Base-by-base conservation (phyloP, 176 grass and related monocot species). In the Eleusine coracana region DNA sequence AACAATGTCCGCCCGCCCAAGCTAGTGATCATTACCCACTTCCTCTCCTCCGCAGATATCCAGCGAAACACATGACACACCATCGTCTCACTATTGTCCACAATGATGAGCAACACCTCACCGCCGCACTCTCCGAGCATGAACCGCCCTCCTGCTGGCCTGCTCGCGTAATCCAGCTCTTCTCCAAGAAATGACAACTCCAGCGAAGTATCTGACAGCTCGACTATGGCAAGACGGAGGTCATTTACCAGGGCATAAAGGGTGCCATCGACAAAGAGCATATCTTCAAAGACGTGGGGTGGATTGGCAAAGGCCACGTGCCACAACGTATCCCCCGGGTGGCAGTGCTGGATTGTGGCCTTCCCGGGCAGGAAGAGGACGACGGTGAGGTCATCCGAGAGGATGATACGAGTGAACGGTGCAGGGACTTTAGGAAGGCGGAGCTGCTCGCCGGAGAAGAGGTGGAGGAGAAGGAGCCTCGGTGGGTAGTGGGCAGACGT, bases 391-490 rank as follows among this genome's bases (percentile, higher is more conserved):
- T 81, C 87, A 15, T 71, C 82, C 1, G 92, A 87, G 81, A 94
- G 65, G 86, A 92, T 69, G 69, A 85, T 58, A 36, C 92, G 85
- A 66, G 70, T 51, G 74, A 89, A 88, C 4, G 80, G 74, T 20
- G 55, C 59, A 10, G 87, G 89, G 64, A 78, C 68, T 63, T 79
- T 92, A 66, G 92, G 90, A 66, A 91, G 87, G 76, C 83, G 88
- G 76, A 91, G 86, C 40, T 86, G 86, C 44, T 83, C 67, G 38
- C 90, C 88, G 56, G 89, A 85, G 88, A 94, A 90, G 66, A 97
- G 84, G 86, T 87, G 90, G 71, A 91, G 76, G 65, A 92, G 92
- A 49, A 90, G 82, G 68, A 94, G 69, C 86, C 74, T 86, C 14
- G 85, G 41, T 5, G 76, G 86, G 37, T 79, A 72, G 73, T 85